A percentile compares a stretch with the other conserved stretches of the same genome.
Evolutionary conservation across 768 basidiomycete genomes (phyloP).

Genomic region (Daedalea quercina): DNA sequence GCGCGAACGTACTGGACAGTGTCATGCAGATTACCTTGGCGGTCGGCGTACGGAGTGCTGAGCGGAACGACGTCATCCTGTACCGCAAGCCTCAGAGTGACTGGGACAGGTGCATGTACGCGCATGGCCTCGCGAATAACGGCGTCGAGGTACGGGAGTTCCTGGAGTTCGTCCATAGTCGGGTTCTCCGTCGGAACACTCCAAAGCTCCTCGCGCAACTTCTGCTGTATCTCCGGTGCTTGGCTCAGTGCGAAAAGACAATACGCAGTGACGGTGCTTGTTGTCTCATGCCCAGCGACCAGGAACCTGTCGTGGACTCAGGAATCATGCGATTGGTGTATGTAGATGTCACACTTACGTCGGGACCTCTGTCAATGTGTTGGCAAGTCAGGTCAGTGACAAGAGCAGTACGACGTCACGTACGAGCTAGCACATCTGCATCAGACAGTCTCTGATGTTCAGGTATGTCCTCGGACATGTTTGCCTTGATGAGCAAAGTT

Average conservation of each 20-base stretch:
- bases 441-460: conserved; percentile 53
- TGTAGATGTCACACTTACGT: conserved; percentile 2
- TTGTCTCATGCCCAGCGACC: conserved; percentile 38
- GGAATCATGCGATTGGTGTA: not conserved
- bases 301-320: conserved; percentile 12
- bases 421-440: conserved; percentile 55
- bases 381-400: not conserved
- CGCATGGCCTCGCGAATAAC: conserved; percentile 58
- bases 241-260: conserved; percentile 33
- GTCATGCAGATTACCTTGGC: conserved; percentile 13
- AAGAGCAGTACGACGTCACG: conserved; percentile 14
- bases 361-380: conserved; percentile 8
- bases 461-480: conserved; percentile 54
- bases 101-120: conserved; percentile 44
- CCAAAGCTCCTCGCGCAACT: conserved; percentile 34
- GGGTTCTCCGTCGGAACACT: conserved; percentile 39
- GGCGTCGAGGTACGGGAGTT: conserved; percentile 61
- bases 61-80: conserved; percentile 49
- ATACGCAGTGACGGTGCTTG: conserved; percentile 30
- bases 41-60: conserved; percentile 21
- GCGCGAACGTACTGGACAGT: conserved; percentile 29
- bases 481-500: conserved; percentile 54
- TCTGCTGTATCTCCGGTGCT: conserved; percentile 28
- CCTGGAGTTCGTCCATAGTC: conserved; percentile 62
- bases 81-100: conserved; percentile 40